Base-by-base conservation (phyloP, 306 rosid species). In the Albizia julibrissin region DNA sequence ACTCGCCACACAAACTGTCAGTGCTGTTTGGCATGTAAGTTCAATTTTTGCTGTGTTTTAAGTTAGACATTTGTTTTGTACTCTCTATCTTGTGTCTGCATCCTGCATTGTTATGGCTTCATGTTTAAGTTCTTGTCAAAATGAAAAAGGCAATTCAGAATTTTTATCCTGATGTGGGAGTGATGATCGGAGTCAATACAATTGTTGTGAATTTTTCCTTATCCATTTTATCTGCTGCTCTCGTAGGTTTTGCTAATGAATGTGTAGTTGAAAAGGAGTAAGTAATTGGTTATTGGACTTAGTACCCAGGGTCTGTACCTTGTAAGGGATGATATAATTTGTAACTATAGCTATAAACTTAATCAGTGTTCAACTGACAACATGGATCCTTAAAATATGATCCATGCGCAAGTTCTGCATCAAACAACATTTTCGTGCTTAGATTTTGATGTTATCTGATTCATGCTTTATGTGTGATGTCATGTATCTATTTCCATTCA, bases 21-120 rank as follows among this genome's bases (percentile, higher is more conserved):
- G 99, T 77, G 99, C 99, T 50, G 86, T 96, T 81, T 96, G 99
- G 99, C 99, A 96, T 85, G 99, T 92, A 85, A 96, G 99, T 96
- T 74, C 76, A 84, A 74, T 52, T 67, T 71, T 49, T 47, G 29
- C 75, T 22, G 34, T 72, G 61, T 73, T 69, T 81, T 77, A 50
- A 68, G 33, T 80, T 72, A 21, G 46, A 76, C 75, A 2, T 40
- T 73, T 22, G 22, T 24, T 58, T 70, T 61, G 44, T 39, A 26
- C 56, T 59, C 40, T 67, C n/a, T 50, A 72, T 40, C 54, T 72
- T 56, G 26, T 73, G 31, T 58, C 24, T 10, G 18, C 76, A 72
- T 66, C 40, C 8, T 40, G 27, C 21, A 6, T 74, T 42, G 33
- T 81, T 67, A 40, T 77, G 67, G 42, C 83, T 79, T 87, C 43